Percentiles rank a stretch among this genome's conserved stretches.
phyloP scores from a whole-genome alignment of 345 rosid genomes.

The Syzygium aqueum region DNA sequence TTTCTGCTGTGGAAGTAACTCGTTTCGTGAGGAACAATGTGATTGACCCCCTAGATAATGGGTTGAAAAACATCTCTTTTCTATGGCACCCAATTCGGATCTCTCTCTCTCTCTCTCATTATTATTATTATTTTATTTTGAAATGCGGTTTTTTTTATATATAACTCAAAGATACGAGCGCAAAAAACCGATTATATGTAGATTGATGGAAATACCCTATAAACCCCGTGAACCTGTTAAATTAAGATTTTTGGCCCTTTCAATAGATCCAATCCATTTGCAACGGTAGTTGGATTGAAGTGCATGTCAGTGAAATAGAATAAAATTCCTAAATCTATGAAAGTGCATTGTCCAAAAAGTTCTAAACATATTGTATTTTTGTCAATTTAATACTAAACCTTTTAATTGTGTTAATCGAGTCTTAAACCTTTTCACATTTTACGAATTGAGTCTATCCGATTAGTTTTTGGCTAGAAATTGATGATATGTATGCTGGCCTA shows the following conservation, averaged over 20 bases:
- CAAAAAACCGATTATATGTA: background rate
- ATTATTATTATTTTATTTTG: background rate
- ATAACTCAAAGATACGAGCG: background rate
- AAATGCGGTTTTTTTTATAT: background rate
- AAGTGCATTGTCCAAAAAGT: too few relatives aligned
- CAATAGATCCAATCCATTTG: background rate
- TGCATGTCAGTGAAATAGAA: background rate
- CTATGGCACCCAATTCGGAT: background rate
- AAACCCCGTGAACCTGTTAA: rapidly evolving
- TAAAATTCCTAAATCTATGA: background rate
- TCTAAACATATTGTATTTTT: too few relatives aligned
- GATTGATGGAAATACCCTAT: rapidly evolving
- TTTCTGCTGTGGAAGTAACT: background rate
- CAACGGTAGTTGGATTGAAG: background rate
- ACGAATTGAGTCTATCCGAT: too few relatives aligned
- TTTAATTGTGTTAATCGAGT: too few relatives aligned
- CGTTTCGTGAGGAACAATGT: background rate
- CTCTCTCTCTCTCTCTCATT: background rate
- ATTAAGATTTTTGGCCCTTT: background rate
- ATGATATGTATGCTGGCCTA: too few relatives aligned
- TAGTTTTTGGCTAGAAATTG: too few relatives aligned
- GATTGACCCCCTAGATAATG: background rate
- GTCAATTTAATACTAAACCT: too few relatives aligned
- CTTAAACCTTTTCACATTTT: too few relatives aligned
- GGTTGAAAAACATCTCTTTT: background rate